Conservation (phyloP, 139 green algal genomes). For the Closterium sp. region DNA sequence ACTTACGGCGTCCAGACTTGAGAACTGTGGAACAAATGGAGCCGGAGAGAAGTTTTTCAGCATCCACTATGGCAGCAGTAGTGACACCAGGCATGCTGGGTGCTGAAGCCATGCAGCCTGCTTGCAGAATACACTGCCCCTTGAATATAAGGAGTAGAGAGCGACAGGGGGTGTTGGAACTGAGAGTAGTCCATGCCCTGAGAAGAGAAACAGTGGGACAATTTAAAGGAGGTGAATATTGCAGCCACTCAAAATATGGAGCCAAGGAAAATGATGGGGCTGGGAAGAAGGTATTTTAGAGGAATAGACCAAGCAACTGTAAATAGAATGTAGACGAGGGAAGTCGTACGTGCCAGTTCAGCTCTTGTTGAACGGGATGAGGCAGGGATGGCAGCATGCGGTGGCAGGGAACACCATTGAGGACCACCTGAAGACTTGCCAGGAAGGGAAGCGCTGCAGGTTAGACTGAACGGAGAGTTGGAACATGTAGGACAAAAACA, state of each 20-base stretch:
- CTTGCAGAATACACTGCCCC: not conserved
- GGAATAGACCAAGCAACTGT: not conserved
- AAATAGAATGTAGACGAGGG: not conserved
- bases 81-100: not conserved
- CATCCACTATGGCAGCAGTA: not conserved
- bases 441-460: not conserved
- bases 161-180: not conserved
- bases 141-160: not conserved
- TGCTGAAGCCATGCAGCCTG: not conserved
- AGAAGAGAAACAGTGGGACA: not conserved
- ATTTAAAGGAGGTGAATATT: not conserved
- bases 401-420: not conserved
- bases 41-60: not conserved
- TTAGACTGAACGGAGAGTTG: not conserved
- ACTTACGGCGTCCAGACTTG: not conserved
- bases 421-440: not conserved
- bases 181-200: not conserved
- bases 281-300: not conserved
- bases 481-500: too few species aligned
- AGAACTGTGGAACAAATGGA: not conserved
- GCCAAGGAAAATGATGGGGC: not conserved
- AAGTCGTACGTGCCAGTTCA: slow-evolving; percentile 56
- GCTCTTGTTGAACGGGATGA: slow-evolving; percentile 50
- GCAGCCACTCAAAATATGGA: not conserved
- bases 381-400: slow-evolving; percentile 54